phyloP scores from a whole-genome alignment of 1,139 yeast genomes.

The Wickerhamiella pararugosa region DNA sequence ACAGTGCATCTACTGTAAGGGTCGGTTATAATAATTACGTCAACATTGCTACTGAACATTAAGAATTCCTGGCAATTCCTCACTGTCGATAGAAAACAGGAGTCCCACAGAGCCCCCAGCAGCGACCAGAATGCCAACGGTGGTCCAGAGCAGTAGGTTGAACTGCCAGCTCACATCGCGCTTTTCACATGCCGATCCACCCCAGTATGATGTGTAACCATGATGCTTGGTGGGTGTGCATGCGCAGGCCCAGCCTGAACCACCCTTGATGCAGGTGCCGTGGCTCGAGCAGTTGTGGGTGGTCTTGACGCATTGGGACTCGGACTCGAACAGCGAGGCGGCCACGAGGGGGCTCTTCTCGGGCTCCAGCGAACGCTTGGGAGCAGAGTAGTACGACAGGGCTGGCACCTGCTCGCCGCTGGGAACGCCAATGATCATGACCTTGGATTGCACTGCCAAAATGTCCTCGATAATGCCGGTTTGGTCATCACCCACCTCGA shows the following conservation, averaged over 20 bases:
- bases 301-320: conserved; percentile 37
- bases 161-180: conserved; percentile 50
- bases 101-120: conserved; percentile 42
- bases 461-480: conserved; percentile 1
- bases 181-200: conserved; percentile 52
- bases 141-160: conserved; percentile 53
- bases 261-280: conserved; percentile 39
- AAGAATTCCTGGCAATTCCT: conserved; percentile 54
- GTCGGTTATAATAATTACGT: too few relatives aligned
- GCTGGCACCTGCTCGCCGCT: conserved; percentile 5
- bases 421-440: conserved; percentile 8
- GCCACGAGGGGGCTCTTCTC: not conserved
- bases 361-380: not conserved
- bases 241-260: conserved; percentile 37
- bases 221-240: conserved; percentile 38
- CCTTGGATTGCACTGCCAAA: conserved; percentile 3
- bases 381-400: not conserved
- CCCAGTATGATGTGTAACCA: conserved; percentile 45
- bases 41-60: conserved; percentile 14
- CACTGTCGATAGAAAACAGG: conserved; percentile 38
- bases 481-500: not conserved
- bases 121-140: conserved; percentile 32
- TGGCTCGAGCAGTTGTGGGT: conserved; percentile 48
- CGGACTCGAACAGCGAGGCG: conserved; percentile 20
- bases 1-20: too few relatives aligned